phyloP scores from a whole-genome alignment of 2,329 filamentous ascomycete species.

The Arachnomyces sp. region DNA sequence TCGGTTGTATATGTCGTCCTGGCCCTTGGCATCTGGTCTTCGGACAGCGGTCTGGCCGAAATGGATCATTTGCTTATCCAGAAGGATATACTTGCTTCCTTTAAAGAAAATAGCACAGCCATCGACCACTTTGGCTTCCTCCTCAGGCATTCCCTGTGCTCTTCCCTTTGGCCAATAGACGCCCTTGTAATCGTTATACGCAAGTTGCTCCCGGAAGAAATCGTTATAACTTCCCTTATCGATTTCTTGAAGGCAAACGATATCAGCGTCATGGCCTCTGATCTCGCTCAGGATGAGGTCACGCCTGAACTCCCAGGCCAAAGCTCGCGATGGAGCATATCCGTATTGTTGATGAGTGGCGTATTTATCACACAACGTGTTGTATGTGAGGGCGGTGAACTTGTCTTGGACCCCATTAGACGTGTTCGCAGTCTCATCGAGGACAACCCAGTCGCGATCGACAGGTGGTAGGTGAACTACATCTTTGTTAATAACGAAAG shows the following conservation, averaged over 20 bases:
- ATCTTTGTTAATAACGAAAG: not conserved
- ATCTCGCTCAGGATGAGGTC: conserved; percentile 78
- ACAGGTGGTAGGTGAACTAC: conserved; percentile 68
- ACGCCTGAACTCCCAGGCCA: conserved; percentile 81
- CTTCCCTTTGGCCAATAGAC: conserved; percentile 87
- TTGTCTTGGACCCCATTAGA: conserved; percentile 52
- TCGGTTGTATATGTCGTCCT: conserved; percentile 95
- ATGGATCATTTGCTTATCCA: conserved; percentile 91
- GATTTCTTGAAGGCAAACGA: conserved; percentile 88
- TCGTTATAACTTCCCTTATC: conserved; percentile 87
- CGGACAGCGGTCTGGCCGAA: conserved; percentile 89
- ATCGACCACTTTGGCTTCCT: conserved; percentile 82
- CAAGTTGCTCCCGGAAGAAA: conserved; percentile 79
- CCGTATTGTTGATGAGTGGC: conserved; percentile 79
- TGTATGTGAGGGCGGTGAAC: conserved; percentile 85
- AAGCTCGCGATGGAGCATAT: conserved; percentile 73
- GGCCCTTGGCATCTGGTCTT: conserved; percentile 90
- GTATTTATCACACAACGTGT: conserved; percentile 90
- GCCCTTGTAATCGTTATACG: conserved; percentile 83
- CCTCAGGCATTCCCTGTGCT: conserved; percentile 83
- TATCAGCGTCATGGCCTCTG: conserved; percentile 68
- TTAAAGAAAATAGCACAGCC: conserved; percentile 97
- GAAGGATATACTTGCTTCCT: conserved; percentile 81
- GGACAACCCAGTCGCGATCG: conserved; percentile 68
- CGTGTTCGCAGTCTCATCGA: conserved; percentile 46